Percentiles rank a stretch among this genome's conserved stretches.
Conservation (phyloP, 441 rosid species). For the Melastoma candidum region DNA sequence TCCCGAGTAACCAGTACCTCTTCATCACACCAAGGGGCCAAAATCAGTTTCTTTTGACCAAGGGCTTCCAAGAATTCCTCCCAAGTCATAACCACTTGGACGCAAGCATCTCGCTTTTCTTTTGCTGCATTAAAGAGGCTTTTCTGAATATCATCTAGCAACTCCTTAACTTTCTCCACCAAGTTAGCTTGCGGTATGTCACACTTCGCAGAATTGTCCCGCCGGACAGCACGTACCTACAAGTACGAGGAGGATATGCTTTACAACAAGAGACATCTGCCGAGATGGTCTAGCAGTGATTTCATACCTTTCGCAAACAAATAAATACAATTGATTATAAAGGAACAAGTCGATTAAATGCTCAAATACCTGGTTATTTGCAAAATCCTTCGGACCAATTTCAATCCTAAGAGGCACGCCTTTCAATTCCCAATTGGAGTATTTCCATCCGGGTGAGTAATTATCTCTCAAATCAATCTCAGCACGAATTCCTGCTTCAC, state of each 20-base stretch:
- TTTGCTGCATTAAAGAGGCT: constrained; percentile 65
- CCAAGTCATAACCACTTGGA: constrained; percentile 70
- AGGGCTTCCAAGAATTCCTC: constrained; percentile 76
- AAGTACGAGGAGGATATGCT: constrained; percentile 6
- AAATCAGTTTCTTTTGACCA: constrained; percentile 71
- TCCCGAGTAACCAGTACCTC: constrained; percentile 36
- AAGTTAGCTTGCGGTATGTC: constrained; percentile 57
- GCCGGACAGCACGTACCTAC: constrained; percentile 88
- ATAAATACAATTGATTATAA: neutral
- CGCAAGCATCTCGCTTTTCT: constrained; percentile 68
- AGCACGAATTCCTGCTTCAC: constrained; percentile 72
- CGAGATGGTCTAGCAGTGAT: neutral
- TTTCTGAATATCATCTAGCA: constrained; percentile 57
- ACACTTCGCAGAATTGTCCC: constrained; percentile 66
- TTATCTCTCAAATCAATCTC: constrained; percentile 81
- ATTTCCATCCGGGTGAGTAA: constrained; percentile 99
- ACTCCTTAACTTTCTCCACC: constrained; percentile 48
- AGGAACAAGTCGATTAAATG: constrained; percentile 4
- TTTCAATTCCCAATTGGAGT: constrained; percentile 96
- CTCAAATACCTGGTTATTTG: constrained; percentile 59
- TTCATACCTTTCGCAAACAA: neutral
- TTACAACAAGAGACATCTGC: neutral
- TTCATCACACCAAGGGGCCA: constrained; percentile 98
- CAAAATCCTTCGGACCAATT: constrained; percentile 91
- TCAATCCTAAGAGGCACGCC: constrained; percentile 97